These are phyloP conservation scores for Teunomyces barrocoloradensis DNA, from an alignment of 805 yeast species.

Conservation along the genomic window DNA sequence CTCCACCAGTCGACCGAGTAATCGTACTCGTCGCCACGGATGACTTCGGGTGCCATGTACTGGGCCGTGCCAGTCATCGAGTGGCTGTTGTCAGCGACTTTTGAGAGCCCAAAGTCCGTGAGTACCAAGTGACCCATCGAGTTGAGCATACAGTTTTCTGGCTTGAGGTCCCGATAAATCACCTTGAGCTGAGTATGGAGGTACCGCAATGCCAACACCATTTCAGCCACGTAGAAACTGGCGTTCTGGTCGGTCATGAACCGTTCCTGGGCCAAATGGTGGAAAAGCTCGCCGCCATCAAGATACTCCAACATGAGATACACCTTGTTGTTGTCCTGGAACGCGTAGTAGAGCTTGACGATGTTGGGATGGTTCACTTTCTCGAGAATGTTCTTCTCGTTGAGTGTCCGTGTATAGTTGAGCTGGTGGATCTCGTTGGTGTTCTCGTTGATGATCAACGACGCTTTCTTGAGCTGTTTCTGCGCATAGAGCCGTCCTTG, in stretches of 20 bases:
- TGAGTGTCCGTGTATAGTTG: slow-evolving; percentile 38
- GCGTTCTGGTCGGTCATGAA: slow-evolving; percentile 34
- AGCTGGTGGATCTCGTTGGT: slow-evolving; percentile 29
- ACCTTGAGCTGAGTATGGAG: slow-evolving; percentile 37
- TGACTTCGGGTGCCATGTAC: slow-evolving; percentile 49
- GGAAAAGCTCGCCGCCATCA: slow-evolving; percentile 46
- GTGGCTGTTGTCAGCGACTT: slow-evolving; percentile 24
- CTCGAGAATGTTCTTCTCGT: slow-evolving; percentile 41
- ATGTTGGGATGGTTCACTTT: slow-evolving; percentile 43
- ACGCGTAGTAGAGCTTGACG: slow-evolving; percentile 43
- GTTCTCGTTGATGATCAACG: slow-evolving; percentile 31
- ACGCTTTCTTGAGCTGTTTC: slow-evolving; percentile 41
- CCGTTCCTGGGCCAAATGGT: slow-evolving; percentile 31
- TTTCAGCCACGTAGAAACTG: slow-evolving; percentile 42
- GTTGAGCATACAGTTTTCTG: slow-evolving; percentile 46
- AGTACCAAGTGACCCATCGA: slow-evolving; percentile 40
- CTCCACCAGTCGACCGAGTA: slow-evolving; percentile 50
- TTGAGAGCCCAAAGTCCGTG: slow-evolving; percentile 45
- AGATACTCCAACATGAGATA: slow-evolving; percentile 44
- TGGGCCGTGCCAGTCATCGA: slow-evolving; percentile 46
- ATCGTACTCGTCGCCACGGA: slow-evolving; percentile 39
- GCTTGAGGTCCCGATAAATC: slow-evolving; percentile 43
- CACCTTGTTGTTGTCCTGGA: slow-evolving; percentile 43
- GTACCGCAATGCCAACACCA: slow-evolving; percentile 39
- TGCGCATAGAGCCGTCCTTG: slow-evolving; percentile 43